Percentiles rank a stretch among this genome's conserved stretches.
phyloP scores from a whole-genome alignment of 2,329 filamentous ascomycete species.

The Apiospora hydei region DNA sequence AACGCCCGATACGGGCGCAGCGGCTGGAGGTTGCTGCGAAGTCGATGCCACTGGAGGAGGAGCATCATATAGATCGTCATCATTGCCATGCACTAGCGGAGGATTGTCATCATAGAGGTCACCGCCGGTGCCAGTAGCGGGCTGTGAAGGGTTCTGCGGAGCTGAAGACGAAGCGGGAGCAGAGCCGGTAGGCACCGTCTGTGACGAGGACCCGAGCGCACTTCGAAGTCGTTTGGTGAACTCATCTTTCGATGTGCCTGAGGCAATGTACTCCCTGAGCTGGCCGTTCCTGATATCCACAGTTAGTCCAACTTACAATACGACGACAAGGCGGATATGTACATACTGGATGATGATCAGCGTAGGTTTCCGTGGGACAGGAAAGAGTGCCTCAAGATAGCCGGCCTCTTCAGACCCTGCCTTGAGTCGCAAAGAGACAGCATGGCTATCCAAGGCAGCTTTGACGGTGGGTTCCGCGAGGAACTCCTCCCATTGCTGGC shows the following conservation, averaged over 20 bases:
- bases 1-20: not conserved
- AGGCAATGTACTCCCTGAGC: constrained; percentile 77
- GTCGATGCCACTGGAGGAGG: not conserved
- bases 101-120: constrained; percentile 23
- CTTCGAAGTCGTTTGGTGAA: constrained; percentile 65
- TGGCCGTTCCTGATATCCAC: constrained; percentile 65
- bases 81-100: not conserved
- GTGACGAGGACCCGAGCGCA: constrained; percentile 44
- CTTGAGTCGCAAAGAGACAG: constrained; percentile 73
- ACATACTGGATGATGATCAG: constrained; percentile 78
- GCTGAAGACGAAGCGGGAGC: constrained; percentile 11
- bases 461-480: constrained; percentile 64
- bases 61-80: constrained; percentile 26
- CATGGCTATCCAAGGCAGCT: constrained; percentile 63
- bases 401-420: constrained; percentile 81
- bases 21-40: not conserved
- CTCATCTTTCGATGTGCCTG: constrained; percentile 69
- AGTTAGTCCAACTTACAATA: not conserved
- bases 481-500: constrained; percentile 77
- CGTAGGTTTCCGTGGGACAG: constrained; percentile 78
- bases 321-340: not conserved
- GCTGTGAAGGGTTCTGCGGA: constrained; percentile 17
- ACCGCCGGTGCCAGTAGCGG: not conserved
- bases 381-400: constrained; percentile 83
- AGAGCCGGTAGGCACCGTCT: not conserved